Base-by-base conservation (phyloP, 1,284 basidiomycete genomes). In the Apiotrichum brassicae region DNA sequence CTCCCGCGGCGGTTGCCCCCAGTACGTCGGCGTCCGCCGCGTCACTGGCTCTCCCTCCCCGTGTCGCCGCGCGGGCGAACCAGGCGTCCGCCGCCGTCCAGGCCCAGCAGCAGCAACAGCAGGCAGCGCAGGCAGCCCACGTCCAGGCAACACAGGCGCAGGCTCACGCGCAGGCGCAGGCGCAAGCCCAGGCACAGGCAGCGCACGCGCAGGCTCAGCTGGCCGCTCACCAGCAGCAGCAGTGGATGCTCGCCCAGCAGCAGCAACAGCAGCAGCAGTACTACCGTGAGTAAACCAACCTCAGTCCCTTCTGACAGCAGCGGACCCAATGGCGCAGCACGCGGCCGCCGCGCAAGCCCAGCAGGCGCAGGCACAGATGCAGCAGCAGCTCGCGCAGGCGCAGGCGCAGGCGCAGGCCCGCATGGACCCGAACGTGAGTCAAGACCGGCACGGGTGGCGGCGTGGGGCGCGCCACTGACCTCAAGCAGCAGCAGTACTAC, bases 91-190 rank as follows among this genome's bases (percentile, higher is more conserved):
- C 63, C 7, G 68, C 68, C 24, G 65, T 70, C 1, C 67, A 66
- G 48, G 65, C 66, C 18, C 61, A 63, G 45, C 64, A 66, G 45
- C 48, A 53, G 41, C 52, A 49, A 20, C 33, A 34, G 33, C 33
- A 34, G 33, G 55, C 51, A 20, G 51, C 53, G 22, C 57, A 58
- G 32, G 52, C 46, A 9, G 61, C 60, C 33, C 46, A 41, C 18
- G 28, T 47, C 50, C 13, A 47, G 48, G n/a, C 77, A 77, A 40
- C 64, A 66, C 37, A 39, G 23, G 70, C 70, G 9, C 76, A 78
- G 51, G 68, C 64, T 20, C 68, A 71, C 47, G 61, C 63, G 4
- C 64, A 66, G 41, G 63, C 53, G 37, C 67, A 53, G 42, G 56
- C 58, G 14, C 53, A 69, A 42, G 73, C 66, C 26, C 69, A 70